A percentile compares a stretch with the other conserved stretches of the same genome.
phyloP scores from a whole-genome alignment of 78 protist genomes.

The slime mould (Dictyostelium discoideum) region dicty_2.7 NC_007091.3:416001-416500 shows the following conservation, averaged over 20 bases:
- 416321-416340: conserved; percentile 5
- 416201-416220: conserved; percentile 50
- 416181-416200: conserved; percentile 18
- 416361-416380: conserved; percentile 72
- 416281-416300: background rate
- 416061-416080: conserved; percentile 52
- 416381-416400: conserved; percentile 73
- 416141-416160: conserved; percentile 87
- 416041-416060: conserved; percentile 36
- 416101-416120: conserved; percentile 59
- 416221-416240: conserved; percentile 56
- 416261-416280: conserved; percentile 28
- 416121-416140: conserved; percentile 63
- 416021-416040: conserved; percentile 66
- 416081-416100: conserved; percentile 21
- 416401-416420: conserved; percentile 33
- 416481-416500: conserved; percentile 31
- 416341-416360: conserved; percentile 65
- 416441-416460: conserved; percentile 82
- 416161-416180: conserved; percentile 83
- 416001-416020: conserved; percentile 76
- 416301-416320: no score
- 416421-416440: conserved; percentile 66
- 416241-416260: conserved; percentile 84
- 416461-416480: conserved; percentile 72